phyloP scores from a whole-genome alignment of 2,329 filamentous ascomycete genomes.

The Ceratocystis cubensis region DNA sequence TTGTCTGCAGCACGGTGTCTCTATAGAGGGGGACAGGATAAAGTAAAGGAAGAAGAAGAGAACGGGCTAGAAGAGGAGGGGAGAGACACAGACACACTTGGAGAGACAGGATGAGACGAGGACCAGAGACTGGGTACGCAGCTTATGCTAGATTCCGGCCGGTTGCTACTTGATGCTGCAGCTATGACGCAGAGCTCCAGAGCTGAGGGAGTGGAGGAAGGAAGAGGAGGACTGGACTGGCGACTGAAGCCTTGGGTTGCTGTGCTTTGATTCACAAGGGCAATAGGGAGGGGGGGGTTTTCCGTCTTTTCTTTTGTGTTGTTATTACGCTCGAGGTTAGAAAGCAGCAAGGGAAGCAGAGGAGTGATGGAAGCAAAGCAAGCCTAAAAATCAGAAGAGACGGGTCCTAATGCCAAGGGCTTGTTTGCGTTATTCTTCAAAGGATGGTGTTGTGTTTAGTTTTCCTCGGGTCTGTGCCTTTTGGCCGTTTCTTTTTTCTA shows the following conservation, averaged over 20 bases:
- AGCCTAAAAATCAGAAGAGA: too few relatives aligned
- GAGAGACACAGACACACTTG: background rate
- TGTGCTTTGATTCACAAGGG: background rate
- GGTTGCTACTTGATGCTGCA: constrained; percentile 5
- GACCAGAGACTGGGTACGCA: constrained; percentile 2
- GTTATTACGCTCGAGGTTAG: too few relatives aligned
- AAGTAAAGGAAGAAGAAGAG: background rate
- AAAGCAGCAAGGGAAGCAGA: too few relatives aligned
- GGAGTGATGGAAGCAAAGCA: too few relatives aligned
- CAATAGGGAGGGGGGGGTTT: too few relatives aligned
- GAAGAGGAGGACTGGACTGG: background rate
- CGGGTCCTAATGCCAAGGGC: background rate
- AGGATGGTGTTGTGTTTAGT: constrained; percentile 1
- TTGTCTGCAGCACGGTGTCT: too few relatives aligned
- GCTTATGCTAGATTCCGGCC: constrained; percentile 1
- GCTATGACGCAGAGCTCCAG: background rate
- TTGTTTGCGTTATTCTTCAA: background rate
- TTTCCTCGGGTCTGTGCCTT: constrained; percentile 3
- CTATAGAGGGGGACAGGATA: background rate
- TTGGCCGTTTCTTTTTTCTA: too few relatives aligned
- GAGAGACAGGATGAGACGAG: background rate
- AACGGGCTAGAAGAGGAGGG: background rate
- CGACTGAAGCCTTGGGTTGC: background rate
- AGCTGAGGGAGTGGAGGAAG: background rate
- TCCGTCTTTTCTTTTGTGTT: too few relatives aligned